Base-by-base conservation (phyloP, 2,329 filamentous ascomycete genomes). In the Curvularia sp. region DNA sequence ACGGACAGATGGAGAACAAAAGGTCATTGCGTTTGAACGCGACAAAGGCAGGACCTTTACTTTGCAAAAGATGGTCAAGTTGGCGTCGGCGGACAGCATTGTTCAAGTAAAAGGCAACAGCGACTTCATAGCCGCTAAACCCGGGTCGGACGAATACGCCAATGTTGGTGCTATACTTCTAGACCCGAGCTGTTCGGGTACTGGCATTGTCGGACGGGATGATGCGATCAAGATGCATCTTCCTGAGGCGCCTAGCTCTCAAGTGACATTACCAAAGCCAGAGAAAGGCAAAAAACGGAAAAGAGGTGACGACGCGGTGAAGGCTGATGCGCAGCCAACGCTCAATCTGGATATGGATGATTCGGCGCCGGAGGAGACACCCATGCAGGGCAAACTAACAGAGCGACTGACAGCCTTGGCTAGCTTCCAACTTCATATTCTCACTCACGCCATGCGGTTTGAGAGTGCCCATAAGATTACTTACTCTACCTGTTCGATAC, bases 151-250 rank as follows among this genome's bases (percentile, higher is more conserved):
- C 2, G 82, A 84, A 47, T 94, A 89, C 69, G 78, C 79, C 47
- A 80, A 86, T n/a, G 92, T 97, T n/a, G 86, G 88, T 0, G 90
- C 89, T 7, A 81, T 99, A 41, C 83, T 99, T 0, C 84, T 99
- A 1, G 95, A 99, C 73, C 95, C 95, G 0, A 97, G 92, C 74
- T 99, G 95, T 75, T 97, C 93, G 1, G 95, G 95, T 0, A 97
- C 92, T 73, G 95, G 95, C 0, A 99, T 99, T 55, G 87, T 97
- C 24, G 92, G 93, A 2, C 86, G 95, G 20, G 93, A 97, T 67
- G 91, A 93, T 88, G 92, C 4, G 79, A 85, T 63, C 76, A 95
- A 41, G 83, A 88, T 77, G 62, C 75, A 74, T 61, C 81, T 96
- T 2, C 87, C 75, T 5, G 53, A 60, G 22, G 51, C 53, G 38